Base-by-base conservation (phyloP, 257 asterid genomes). In the Solanum rostratum region DNA sequence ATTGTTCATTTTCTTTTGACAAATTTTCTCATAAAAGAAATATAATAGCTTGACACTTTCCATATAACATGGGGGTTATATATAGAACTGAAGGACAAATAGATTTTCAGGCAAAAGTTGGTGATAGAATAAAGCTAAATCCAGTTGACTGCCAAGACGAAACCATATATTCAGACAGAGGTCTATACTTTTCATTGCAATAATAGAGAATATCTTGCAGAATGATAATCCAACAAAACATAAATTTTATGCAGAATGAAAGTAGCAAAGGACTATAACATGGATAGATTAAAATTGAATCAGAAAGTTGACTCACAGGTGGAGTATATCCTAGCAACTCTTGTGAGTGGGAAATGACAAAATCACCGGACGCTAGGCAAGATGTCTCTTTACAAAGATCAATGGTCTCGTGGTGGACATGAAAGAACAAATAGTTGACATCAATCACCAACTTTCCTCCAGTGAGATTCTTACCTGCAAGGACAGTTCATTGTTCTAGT, bases 301-400 rank as follows among this genome's bases (percentile, higher is more conserved):
- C 18, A 19, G 84, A 43, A 79, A 73, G 80, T 62, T 46, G 85
- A 89, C 97, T 94, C 86, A 94, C 98, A 16, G 97, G 95, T 59
- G 99, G 99, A 22, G 98, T 94, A 83, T 50, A 68, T 85, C 93
- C 94, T 50, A 98, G 99, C 74, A 96, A 89, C 53, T 68, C 91
- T 88, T 96, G 98, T 54, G 97, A 80, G 88, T 92, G 96, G 68
- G 98, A 86, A 84, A 96, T 91, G 59, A 89, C 85, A 70, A 96
- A 96, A 82, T 92, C 91, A 49, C 99, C 99, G 39, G 83, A 27
- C 39, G 95, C 87, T 24, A 98, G 98, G 90, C 99, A 96, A 15
- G 94, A 84, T 3, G 97, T 96, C 90, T 93, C 90, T n/a, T 60
- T 2, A 80, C 99, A 96, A 63, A 96, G 94, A 86, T 94, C 89